phyloP scores from a whole-genome alignment of 441 rosid species.

The Cnidoscolus chayamansa region DNA sequence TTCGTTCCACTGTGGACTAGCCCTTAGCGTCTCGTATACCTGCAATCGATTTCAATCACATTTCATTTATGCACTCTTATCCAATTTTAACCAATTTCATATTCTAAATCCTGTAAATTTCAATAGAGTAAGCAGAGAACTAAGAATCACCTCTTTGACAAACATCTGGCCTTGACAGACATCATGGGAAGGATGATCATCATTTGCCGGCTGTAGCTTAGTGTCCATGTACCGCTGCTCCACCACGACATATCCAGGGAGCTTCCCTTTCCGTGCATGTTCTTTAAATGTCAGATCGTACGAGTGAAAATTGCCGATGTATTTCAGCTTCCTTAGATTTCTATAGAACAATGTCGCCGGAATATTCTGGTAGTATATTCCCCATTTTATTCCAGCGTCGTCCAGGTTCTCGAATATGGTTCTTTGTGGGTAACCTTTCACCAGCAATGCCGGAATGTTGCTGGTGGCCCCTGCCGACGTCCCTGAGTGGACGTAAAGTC shows the following conservation, averaged over 20 bases:
- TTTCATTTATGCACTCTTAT: neutral
- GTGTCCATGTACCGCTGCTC: constrained; percentile 81
- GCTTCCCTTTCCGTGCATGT: constrained; percentile 55
- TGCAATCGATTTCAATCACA: constrained; percentile 10
- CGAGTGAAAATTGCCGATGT: constrained; percentile 43
- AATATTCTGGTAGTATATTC: constrained; percentile 74
- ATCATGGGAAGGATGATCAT: constrained; percentile 92
- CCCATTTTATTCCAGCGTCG: constrained; percentile 50
- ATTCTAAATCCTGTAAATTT: no score
- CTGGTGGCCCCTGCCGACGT: constrained; percentile 81
- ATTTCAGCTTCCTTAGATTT: constrained; percentile 69
- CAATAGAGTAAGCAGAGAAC: no score
- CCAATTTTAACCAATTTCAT: no score
- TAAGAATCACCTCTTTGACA: constrained; percentile 28
- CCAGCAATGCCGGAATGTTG: constrained; percentile 51
- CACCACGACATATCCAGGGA: constrained; percentile 63
- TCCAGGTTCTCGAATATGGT: constrained; percentile 74
- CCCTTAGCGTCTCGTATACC: constrained; percentile 81
- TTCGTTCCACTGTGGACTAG: constrained; percentile 87
- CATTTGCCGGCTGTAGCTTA: constrained; percentile 52
- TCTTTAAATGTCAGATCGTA: constrained; percentile 46
- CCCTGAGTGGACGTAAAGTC: constrained; percentile 71
- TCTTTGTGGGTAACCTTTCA: constrained; percentile 70
- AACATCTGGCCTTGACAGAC: constrained; percentile 68
- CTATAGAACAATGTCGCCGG: constrained; percentile 71